Conservation (phyloP, 176 grass and related monocot genomes). For the Poa pratensis region DNA sequence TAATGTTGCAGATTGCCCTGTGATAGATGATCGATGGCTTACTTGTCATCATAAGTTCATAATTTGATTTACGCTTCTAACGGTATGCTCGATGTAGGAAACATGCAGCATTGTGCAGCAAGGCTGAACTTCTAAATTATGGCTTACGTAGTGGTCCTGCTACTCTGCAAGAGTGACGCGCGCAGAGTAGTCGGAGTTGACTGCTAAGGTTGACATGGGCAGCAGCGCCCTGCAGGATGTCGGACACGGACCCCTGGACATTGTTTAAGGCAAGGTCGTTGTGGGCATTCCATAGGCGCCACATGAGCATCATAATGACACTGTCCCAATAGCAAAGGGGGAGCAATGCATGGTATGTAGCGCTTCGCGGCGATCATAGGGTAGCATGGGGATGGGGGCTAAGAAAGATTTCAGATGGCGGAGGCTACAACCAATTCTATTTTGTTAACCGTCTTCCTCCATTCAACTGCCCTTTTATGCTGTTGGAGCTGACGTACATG, state of each 20-base stretch:
- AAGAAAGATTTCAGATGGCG: not conserved
- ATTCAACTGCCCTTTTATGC: not conserved
- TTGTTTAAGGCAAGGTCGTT: not conserved
- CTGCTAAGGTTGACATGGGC: not conserved
- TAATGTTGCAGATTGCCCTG: not conserved
- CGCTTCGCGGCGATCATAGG: not conserved
- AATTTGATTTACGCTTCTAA: not conserved
- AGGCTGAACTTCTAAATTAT: slow-evolving; percentile 3
- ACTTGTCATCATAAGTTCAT: slow-evolving; percentile 1
- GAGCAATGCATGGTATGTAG: not conserved
- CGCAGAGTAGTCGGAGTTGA: not conserved
- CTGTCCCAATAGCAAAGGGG: not conserved
- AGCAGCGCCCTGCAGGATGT: not conserved
- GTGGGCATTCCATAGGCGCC: not conserved
- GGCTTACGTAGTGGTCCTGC: not conserved
- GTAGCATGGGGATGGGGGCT: not conserved
- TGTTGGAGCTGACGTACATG: slow-evolving; percentile 1
- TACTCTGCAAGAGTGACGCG: not conserved
- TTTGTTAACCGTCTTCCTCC: not conserved
- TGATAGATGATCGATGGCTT: not conserved
- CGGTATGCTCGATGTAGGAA: not conserved
- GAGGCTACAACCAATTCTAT: not conserved
- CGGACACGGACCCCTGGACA: not conserved
- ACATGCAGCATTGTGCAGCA: not conserved
- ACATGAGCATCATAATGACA: not conserved